A percentile compares a stretch with the other conserved stretches of the same genome.
phyloP scores from a whole-genome alignment of 495 filamentous ascomycete genomes.

The Xylaria venustula region DNA sequence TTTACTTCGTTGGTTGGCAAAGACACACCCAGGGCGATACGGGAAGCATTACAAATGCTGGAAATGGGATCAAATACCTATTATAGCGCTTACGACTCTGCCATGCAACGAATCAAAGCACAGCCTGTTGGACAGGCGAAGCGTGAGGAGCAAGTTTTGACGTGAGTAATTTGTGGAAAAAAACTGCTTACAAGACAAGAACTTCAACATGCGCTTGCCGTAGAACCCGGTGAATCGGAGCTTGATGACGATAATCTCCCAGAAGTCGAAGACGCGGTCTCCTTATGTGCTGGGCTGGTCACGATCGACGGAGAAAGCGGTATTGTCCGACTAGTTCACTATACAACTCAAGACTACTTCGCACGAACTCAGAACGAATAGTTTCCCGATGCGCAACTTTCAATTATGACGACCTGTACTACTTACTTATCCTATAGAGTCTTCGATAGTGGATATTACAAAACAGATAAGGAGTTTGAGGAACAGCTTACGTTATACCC shows the following conservation, averaged over 20 bases:
- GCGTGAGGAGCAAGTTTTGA: neutral
- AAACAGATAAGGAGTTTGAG: constrained; percentile 1
- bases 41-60: constrained; percentile 33
- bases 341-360: constrained; percentile 3
- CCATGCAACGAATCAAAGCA: constrained; percentile 22
- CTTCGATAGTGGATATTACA: neutral
- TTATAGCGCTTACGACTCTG: constrained; percentile 41
- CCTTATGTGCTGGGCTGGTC: constrained; percentile 55
- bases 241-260: constrained; percentile 43
- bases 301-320: constrained; percentile 45
- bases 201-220: constrained; percentile 49
- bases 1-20: constrained; percentile 44
- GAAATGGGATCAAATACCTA: constrained; percentile 22
- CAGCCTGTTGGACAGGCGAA: neutral
- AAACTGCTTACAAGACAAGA: constrained; percentile 41
- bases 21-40: constrained; percentile 29
- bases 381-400: neutral
- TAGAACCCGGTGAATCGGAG: constrained; percentile 23
- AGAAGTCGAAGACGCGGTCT: constrained; percentile 37
- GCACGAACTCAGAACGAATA: neutral
- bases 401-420: neutral
- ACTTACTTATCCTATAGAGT: neutral
- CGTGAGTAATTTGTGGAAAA: constrained; percentile 45
- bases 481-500: constrained; percentile 25
- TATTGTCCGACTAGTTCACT: constrained; percentile 19